A percentile compares a stretch with the other conserved stretches of the same genome.
Evolutionary conservation across 176 grass and related monocot genomes (phyloP).

Genomic region (Rhynchospora pubera): DNA sequence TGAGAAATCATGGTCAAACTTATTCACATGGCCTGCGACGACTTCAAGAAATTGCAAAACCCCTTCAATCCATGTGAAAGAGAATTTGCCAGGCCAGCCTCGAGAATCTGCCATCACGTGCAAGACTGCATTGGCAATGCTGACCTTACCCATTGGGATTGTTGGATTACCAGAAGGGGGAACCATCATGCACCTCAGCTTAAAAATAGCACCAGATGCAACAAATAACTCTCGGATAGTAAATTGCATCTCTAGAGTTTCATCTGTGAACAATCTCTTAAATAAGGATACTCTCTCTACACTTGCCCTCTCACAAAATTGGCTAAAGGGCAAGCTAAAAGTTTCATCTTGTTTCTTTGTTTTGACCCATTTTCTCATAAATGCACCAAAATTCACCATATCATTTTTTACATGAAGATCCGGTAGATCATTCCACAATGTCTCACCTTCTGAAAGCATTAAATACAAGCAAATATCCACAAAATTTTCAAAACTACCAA

Average conservation of each 20-base stretch:
- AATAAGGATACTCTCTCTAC: constrained; percentile 32
- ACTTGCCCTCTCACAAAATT: background rate
- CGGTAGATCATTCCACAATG: constrained; percentile 26
- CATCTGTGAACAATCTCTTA: constrained; percentile 51
- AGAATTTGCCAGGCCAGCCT: constrained; percentile 41
- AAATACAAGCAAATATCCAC: constrained; percentile 60
- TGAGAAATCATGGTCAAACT: constrained; percentile 47
- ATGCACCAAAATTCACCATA: constrained; percentile 42
- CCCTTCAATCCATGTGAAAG: constrained; percentile 76
- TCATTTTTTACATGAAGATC: constrained; percentile 42
- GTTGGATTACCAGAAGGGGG: constrained; percentile 27
- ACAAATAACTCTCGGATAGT: constrained; percentile 62
- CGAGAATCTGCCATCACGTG: constrained; percentile 64
- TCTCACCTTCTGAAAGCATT: constrained; percentile 49
- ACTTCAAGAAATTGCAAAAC: constrained; percentile 75
- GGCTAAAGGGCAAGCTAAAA: background rate
- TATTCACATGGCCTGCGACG: constrained; percentile 44
- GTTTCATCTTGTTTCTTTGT: constrained; percentile 18
- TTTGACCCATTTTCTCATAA: constrained; percentile 38
- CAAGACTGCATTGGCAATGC: constrained; percentile 51
- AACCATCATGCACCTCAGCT: constrained; percentile 41
- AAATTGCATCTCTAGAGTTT: constrained; percentile 40
- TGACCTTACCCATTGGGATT: constrained; percentile 25
- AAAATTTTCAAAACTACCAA: constrained; percentile 63
- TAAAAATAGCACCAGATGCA: constrained; percentile 69